A percentile compares a stretch with the other conserved stretches of the same genome.
phyloP scores from a whole-genome alignment of 345 rosid species.

The Populus euphratica region DNA sequence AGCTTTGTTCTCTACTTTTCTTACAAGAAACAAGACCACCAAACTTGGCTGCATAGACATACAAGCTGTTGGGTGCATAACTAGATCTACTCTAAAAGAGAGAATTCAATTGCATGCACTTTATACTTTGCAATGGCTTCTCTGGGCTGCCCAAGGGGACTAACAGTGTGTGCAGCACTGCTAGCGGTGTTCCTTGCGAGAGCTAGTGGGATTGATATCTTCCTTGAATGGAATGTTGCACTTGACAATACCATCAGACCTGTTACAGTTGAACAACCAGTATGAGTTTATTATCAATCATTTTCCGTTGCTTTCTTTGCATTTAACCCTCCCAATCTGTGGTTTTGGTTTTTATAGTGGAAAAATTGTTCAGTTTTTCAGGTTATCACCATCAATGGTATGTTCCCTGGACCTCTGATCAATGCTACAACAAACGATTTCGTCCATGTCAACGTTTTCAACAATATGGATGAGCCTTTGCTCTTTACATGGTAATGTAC shows the following conservation, averaged over 20 bases:
- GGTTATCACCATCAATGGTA: constrained; percentile 28
- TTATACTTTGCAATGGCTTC: constrained; percentile 24
- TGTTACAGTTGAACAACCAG: constrained; percentile 29
- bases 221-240: constrained; percentile 46
- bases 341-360: too few species aligned
- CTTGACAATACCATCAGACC: constrained; percentile 25
- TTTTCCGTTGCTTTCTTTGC: background rate
- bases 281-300: constrained; percentile 12
- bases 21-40: too few species aligned
- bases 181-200: constrained; percentile 3
- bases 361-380: background rate
- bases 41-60: too few species aligned
- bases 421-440: constrained; percentile 20
- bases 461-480: constrained; percentile 26
- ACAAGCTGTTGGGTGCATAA: too few species aligned
- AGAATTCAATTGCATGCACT: background rate
- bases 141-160: constrained; percentile 3
- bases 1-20: too few species aligned
- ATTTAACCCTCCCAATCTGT: background rate
- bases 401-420: constrained; percentile 29
- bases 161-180: background rate
- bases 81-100: background rate
- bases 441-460: constrained; percentile 22
- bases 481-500: constrained; percentile 24
- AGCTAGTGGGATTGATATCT: constrained; percentile 30